Evolutionary conservation across 306 rosid species (phyloP), one percentile per base, ranked within the genome.

Genomic region (Acacia acuminata): DNA sequence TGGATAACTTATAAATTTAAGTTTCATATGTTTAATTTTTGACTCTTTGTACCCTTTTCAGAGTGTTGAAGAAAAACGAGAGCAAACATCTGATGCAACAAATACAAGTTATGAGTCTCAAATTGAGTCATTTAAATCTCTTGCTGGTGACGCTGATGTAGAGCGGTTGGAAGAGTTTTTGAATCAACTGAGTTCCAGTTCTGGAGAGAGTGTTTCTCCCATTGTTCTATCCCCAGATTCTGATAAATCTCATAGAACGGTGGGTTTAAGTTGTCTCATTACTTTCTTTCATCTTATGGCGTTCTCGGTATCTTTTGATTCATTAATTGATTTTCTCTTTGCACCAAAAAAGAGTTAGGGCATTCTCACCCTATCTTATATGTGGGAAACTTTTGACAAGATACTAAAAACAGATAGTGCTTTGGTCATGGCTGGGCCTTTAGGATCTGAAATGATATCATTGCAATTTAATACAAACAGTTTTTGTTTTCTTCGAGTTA

Each of bases 181-280:
- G 16, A 87, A 84, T 75, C 89, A 92, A 89, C 82, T 92, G 75
- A 90, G 72, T 76, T 87, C 91, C 17, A 89, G 91, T 8, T 87
- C 80, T 14, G 90, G 84, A 74, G 96, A 88, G 9, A 42, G 81
- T 51, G 68, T 88, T 82, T 75, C 88, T 70, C 94, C 94, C 4
- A 78, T 96, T 84, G 85, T 91, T 79, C 92, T 92, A 60, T 92
- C 96, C 63, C 94, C 98, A 0, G 92, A 90, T 85, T 84, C 88
- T 68, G 94, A 93, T 78, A 96, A 93, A 89, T 77, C 92, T 72
- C 98, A 89, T 79, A 80, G 98, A 73, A 92, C 95, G 94, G 99
- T 95, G 85, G 73, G 98, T 86, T 68, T 45, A 22, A 65, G n/a
- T 66, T 70, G 34, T 71, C 61, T 24, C 45, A 58, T 47, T 80